A percentile compares a stretch with the other conserved stretches of the same genome.
These are phyloP conservation scores for Trypanosoma boissoni DNA, from an alignment of 208 protist genomes.

Conservation along the genomic window DNA sequence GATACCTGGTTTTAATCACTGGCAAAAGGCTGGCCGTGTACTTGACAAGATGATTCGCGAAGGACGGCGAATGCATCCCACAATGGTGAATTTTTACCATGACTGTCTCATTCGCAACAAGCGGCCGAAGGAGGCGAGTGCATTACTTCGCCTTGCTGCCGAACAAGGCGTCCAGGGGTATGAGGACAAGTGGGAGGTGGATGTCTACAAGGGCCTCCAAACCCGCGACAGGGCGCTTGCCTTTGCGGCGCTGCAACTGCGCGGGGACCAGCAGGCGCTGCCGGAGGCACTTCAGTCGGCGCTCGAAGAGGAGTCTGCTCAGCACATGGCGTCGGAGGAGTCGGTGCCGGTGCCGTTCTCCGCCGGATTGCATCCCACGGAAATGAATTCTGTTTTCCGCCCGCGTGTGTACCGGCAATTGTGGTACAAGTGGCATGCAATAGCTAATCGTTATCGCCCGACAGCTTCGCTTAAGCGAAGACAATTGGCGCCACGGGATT, in stretches of 20 bases:
- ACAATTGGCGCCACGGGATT: slow-evolving; percentile 84
- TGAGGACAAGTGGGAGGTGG: slow-evolving; percentile 75
- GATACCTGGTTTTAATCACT: slow-evolving; percentile 87
- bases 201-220: slow-evolving; percentile 70
- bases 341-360: slow-evolving; percentile 62
- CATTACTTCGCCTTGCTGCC: slow-evolving; percentile 65
- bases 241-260: slow-evolving; percentile 51
- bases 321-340: slow-evolving; percentile 46
- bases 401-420: slow-evolving; percentile 85
- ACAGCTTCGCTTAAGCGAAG: slow-evolving; percentile 70
- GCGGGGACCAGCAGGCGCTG: slow-evolving; percentile 61
- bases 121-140: slow-evolving; percentile 78
- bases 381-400: slow-evolving; percentile 82
- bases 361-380: slow-evolving; percentile 68
- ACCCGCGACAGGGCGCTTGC: background rate
- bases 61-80: slow-evolving; percentile 79
- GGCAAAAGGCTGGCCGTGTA: slow-evolving; percentile 60
- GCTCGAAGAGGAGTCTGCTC: slow-evolving; percentile 50
- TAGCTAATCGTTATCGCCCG: slow-evolving; percentile 88
- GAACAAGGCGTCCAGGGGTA: slow-evolving; percentile 77
- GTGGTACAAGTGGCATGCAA: slow-evolving; percentile 90
- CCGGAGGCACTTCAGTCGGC: slow-evolving; percentile 37
- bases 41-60: slow-evolving; percentile 78
- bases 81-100: slow-evolving; percentile 83
- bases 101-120: slow-evolving; percentile 86